A percentile compares a stretch with the other conserved stretches of the same genome.
Evolutionary conservation across 2,329 filamentous ascomycete species (phyloP).

Genomic region (Fusarium bulbicola): DNA sequence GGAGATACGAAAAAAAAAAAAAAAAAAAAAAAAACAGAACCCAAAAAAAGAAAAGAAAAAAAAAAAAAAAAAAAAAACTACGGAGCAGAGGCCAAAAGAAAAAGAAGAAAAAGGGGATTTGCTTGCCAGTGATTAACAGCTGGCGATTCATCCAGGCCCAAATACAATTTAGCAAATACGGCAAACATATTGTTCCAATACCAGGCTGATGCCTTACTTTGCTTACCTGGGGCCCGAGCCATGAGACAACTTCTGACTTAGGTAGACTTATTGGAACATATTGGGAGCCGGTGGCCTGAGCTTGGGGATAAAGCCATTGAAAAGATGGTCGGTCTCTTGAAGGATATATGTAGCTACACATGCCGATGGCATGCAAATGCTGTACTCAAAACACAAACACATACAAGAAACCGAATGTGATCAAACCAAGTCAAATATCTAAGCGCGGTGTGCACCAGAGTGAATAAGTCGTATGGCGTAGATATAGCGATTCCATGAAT

Average conservation of each 20-base stretch:
- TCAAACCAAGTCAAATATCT: constrained; percentile 12
- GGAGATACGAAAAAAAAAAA: neutral
- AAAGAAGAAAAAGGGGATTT: neutral
- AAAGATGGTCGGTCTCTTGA: neutral
- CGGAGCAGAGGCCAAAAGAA: neutral
- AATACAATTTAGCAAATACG: neutral
- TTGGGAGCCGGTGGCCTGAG: neutral
- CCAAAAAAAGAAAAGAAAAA: too few species aligned
- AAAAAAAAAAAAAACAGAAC: too few species aligned
- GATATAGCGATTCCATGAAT: neutral
- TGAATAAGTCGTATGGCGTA: neutral
- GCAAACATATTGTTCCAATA: neutral
- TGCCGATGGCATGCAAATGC: neutral
- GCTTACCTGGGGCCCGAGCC: neutral
- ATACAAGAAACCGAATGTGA: neutral
- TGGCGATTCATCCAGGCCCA: neutral
- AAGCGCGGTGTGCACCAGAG: constrained; percentile 1
- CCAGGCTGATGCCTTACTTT: neutral
- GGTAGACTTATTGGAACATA: neutral
- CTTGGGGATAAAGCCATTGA: neutral
- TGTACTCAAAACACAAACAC: neutral
- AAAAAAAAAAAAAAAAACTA: too few species aligned
- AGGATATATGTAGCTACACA: neutral
- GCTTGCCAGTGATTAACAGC: neutral
- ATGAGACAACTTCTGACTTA: neutral